phyloP scores from a whole-genome alignment of 2,329 filamentous ascomycete species.

The Bipolaris cookei region DNA sequence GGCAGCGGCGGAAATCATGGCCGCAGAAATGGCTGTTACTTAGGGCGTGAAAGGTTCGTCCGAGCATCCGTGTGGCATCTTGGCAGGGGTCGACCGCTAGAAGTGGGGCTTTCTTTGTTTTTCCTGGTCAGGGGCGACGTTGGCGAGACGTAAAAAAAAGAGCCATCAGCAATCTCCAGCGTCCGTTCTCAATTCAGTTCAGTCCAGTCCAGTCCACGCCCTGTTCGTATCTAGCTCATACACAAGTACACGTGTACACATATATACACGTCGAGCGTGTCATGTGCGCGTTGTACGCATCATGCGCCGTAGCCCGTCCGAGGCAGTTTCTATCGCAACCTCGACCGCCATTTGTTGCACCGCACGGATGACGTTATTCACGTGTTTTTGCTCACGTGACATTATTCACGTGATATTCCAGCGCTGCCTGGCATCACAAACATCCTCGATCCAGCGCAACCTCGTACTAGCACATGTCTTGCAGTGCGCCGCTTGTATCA shows the following conservation, averaged over 20 bases:
- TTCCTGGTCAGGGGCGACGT: neutral
- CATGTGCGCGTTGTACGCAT: neutral
- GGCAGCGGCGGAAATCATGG: slow-evolving; percentile 7
- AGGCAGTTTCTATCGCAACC: neutral
- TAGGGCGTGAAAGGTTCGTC: slow-evolving; percentile 4
- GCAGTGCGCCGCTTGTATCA: neutral
- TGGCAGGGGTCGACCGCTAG: slow-evolving; percentile 12
- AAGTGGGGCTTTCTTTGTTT: slow-evolving; percentile 1
- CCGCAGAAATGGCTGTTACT: slow-evolving; percentile 7
- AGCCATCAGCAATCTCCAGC: neutral
- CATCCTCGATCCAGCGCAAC: neutral
- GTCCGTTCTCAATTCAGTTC: neutral
- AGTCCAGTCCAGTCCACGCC: too few relatives aligned
- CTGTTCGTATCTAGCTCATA: neutral
- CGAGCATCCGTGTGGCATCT: slow-evolving; percentile 5
- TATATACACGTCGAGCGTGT: too few relatives aligned
- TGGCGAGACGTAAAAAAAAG: neutral
- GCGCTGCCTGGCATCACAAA: neutral
- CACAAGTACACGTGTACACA: too few relatives aligned
- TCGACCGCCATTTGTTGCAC: neutral
- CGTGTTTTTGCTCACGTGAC: too few relatives aligned
- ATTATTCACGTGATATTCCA: neutral
- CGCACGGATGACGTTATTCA: neutral
- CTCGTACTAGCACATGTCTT: neutral
- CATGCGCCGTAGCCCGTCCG: neutral